Evolutionary conservation across 1,139 yeast species (phyloP), one percentile per base, ranked within the genome.

Genomic region (Lodderomyces beijingensis): DNA sequence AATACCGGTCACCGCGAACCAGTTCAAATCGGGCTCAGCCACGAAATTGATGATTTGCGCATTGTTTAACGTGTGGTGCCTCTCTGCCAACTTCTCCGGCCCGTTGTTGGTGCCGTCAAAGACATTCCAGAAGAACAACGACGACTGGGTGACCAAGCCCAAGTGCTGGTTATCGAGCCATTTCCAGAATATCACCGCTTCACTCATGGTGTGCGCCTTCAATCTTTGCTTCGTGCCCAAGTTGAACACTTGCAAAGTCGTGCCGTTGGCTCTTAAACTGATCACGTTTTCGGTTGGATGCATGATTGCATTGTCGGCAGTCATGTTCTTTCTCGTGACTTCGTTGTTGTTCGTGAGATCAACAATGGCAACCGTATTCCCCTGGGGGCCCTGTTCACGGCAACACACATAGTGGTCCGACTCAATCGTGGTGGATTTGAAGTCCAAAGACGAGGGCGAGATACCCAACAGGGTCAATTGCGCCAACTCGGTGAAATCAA

Each of bases 281-380:
- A 93, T 89, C 45, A 91, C 89, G 61, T 80, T 77, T 58, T 87
- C 82, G 18, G 66, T 57, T 12, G 98, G 97, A 59, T 89, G 95
- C 94, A 93, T 82, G 54, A 93, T 91, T 33, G 96, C 97, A 44
- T 89, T 85, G 62, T 93, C 99, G 31, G 98, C 99, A 36, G 87
- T 77, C 96, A 93, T 93, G 58, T 85, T 84, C 64, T 93, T 89
- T 53, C 95, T 79, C 28, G 77, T 70, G 19, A 79, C 77, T 46
- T 86, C 80, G 48, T 78, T 74, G 64, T 79, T 79, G 54, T 86
- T 79, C 44, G 77, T 70, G 54, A 91, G 72, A 56, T 91, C 91
- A 44, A 93, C 77, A 49, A 93, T 91, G 33, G 96, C 96, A 36
- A 93, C 98, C 9, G 91, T 74, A 61, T 87, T 88, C 42, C 93